phyloP scores from a whole-genome alignment of 129 eudicot species.

The Artemisia tridentata region DNA sequence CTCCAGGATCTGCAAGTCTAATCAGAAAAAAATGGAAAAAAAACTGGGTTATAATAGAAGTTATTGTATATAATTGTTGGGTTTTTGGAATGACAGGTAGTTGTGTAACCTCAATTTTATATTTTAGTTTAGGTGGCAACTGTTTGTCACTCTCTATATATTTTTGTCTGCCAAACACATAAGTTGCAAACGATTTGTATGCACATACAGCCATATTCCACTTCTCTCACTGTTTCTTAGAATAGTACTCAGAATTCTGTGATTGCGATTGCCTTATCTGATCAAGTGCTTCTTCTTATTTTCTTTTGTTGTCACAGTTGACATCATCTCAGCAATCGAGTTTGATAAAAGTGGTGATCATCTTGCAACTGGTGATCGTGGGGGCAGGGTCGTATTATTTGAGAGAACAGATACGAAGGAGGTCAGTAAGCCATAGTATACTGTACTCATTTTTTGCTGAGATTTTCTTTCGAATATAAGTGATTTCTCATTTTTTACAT shows the following conservation, averaged over 20 bases:
- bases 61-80: background rate
- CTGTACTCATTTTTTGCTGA: conserved; percentile 12
- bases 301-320: conserved; percentile 49
- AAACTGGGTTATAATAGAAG: too few relatives aligned
- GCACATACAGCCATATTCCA: background rate
- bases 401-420: conserved; percentile 92
- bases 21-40: too few relatives aligned
- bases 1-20: too few relatives aligned
- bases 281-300: background rate
- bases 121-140: background rate
- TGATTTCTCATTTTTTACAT: background rate
- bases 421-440: conserved; percentile 40
- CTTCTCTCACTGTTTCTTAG: background rate
- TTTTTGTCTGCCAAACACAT: too few relatives aligned
- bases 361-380: conserved; percentile 99
- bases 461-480: conserved; percentile 4
- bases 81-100: too few relatives aligned
- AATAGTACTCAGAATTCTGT: conserved; percentile 10
- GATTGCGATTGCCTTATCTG: conserved; percentile 11
- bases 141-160: background rate
- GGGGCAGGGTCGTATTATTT: conserved; percentile 98
- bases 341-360: conserved; percentile 98
- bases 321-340: conserved; percentile 95
- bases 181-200: background rate
- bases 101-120: too few relatives aligned